Base-by-base conservation (phyloP, 2,329 filamentous ascomycete genomes). In the Aspergillus neotritici region DNA sequence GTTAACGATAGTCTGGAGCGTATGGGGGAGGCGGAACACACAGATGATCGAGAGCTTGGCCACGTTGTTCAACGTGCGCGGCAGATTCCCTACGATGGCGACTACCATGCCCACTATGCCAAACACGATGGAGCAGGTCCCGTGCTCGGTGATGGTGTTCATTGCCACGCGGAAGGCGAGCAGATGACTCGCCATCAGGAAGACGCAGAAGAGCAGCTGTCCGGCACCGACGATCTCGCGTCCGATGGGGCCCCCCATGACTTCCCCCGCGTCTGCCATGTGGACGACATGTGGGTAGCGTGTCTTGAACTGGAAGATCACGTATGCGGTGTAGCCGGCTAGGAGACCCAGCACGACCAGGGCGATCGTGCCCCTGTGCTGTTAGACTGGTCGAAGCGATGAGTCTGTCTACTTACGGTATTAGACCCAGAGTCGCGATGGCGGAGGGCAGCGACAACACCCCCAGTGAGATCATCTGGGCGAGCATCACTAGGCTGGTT, bases 101-200 rank as follows among this genome's bases (percentile, higher is more conserved):
- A 86, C 47, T 4, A 75, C 55, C 48, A 82, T 56, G 0, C 80
- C 82, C 2, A 81, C 67, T 12, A 81, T 68, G 4, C 74, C 77
- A 66, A 80, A 86, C 1, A 80, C 69, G 44, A 86, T 78, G 3
- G 80, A 81, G 62, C 82, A 86, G 1, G 76, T 73, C 0, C 72
- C 77, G 49, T 83, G 74, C 3, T 76, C 62, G 4, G 80, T 81
- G 40, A 87, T 70, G 40, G 74, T 79, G 53, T 81, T 81, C 64
- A 86, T 77, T 52, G 83, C 83, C 54, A 86, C 82, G 28, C 75
- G 76, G 51, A 86, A 86, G 0, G 82, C 85, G 48, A 87, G 68
- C 40, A 84, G 72, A 65, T 88, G 85, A n/a, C 82, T 84, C 28
- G 77, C 81, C 64, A 84, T 81, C 53, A 85, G 76, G 65, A 87